Evolutionary conservation across 23 red algal genomes (phyloP).

Genomic region (Gracilaria gracilis): DNA sequence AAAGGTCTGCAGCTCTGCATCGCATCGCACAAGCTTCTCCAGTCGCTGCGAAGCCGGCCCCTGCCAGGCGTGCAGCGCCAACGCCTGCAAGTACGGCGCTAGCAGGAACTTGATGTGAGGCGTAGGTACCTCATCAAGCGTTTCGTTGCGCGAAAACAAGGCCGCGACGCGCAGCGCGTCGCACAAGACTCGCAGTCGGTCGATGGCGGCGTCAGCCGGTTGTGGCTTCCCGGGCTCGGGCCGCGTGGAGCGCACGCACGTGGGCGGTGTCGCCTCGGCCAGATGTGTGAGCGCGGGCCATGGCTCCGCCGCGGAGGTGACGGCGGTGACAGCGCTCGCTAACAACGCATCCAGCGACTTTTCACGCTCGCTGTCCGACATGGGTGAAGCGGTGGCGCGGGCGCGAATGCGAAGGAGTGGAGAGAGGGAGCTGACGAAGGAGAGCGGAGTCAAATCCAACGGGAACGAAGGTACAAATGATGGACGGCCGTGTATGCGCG

Average conservation of each 20-base stretch:
- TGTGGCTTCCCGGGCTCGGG: background rate
- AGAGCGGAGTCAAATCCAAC: too few species aligned
- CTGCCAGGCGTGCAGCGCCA: conserved; percentile 24
- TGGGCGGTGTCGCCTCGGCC: background rate
- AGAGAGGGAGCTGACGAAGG: too few species aligned
- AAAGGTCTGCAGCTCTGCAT: conserved; percentile 38
- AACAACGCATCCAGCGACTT: conserved; percentile 9
- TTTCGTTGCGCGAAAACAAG: conserved; percentile 63
- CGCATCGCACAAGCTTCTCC: conserved; percentile 12
- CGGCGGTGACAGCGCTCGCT: conserved; percentile 21
- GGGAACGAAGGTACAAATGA: too few species aligned
- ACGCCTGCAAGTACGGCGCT: conserved; percentile 53
- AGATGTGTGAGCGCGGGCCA: conserved; percentile 35
- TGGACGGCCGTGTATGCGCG: background rate
- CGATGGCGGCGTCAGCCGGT: conserved; percentile 28
- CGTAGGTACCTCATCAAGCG: conserved; percentile 67
- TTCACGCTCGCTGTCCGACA: background rate
- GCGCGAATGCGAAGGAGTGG: too few species aligned
- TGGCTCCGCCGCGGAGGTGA: conserved; percentile 29
- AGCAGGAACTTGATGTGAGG: conserved; percentile 43
- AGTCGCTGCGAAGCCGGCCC: conserved; percentile 34
- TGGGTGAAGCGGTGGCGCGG: background rate
- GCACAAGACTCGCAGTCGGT: too few species aligned
- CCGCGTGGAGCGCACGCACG: background rate
- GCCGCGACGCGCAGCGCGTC: background rate